Evolutionary conservation across 768 basidiomycete species (phyloP).

Genomic region (Serpula lacrymans): DNA sequence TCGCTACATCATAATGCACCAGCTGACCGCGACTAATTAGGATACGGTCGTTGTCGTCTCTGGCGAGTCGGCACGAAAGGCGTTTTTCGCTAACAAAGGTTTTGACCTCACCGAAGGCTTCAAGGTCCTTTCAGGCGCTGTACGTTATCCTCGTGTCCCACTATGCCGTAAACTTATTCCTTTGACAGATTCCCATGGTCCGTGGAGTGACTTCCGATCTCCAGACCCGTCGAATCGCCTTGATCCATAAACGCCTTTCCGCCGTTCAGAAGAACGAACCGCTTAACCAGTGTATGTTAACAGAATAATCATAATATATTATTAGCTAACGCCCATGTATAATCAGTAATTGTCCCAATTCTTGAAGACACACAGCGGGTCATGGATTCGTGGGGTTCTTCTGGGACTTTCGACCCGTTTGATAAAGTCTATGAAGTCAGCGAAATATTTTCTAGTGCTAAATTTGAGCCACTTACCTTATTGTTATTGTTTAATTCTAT

Average conservation of each 20-base stretch:
- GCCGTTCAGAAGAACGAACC: constrained; percentile 60
- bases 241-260: constrained; percentile 70
- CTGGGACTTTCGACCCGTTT: constrained; percentile 70
- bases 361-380: constrained; percentile 59
- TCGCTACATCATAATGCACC: constrained; percentile 8
- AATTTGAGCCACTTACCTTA: constrained; percentile 8
- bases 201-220: constrained; percentile 72
- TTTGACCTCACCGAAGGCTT: constrained; percentile 79
- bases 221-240: constrained; percentile 54
- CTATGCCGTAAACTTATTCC: constrained; percentile 16
- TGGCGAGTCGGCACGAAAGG: constrained; percentile 63
- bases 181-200: constrained; percentile 66
- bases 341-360: constrained; percentile 60
- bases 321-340: constrained; percentile 9
- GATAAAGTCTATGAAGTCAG: constrained; percentile 64
- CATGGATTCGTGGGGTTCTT: constrained; percentile 63
- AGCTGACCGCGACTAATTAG: constrained; percentile 35
- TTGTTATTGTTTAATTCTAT: constrained; percentile 11
- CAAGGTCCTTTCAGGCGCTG: constrained; percentile 74
- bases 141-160: constrained; percentile 35
- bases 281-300: constrained; percentile 54
- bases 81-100: constrained; percentile 66
- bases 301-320: constrained; percentile 1
- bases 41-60: constrained; percentile 74
- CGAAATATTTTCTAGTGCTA: constrained; percentile 5